Evolutionary conservation across 1,284 basidiomycete genomes (phyloP).

Genomic region (Austroboletus rostrupii): DNA sequence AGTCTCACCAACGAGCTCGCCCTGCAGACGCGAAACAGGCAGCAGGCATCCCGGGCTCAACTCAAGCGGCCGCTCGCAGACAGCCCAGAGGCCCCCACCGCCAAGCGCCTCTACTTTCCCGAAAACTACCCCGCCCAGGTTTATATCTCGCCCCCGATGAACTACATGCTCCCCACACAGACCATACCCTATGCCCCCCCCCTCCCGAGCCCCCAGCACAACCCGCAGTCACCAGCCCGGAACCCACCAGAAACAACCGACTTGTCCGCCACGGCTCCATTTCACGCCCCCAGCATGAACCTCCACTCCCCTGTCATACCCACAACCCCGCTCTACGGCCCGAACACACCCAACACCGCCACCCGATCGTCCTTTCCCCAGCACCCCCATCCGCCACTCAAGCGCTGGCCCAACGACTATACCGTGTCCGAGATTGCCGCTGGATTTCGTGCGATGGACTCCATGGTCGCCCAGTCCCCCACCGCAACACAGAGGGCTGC

Average conservation of each 20-base stretch:
- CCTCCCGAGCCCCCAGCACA: conserved; percentile 19
- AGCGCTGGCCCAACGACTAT: conserved; percentile 70
- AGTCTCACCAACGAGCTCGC: conserved; percentile 52
- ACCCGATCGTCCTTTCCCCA: conserved; percentile 38
- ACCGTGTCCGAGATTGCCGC: conserved; percentile 56
- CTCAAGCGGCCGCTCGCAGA: conserved; percentile 23
- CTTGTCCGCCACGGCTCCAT: conserved; percentile 17
- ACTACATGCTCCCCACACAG: conserved; percentile 27
- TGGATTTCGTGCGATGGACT: conserved; percentile 56
- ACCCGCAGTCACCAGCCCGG: conserved; percentile 12
- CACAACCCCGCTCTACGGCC: conserved; percentile 20
- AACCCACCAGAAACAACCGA: conserved; percentile 17
- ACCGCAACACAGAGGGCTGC: conserved; percentile 52
- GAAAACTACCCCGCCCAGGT: conserved; percentile 28
- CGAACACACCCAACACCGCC: conserved; percentile 17
- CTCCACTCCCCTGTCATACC: conserved; percentile 22
- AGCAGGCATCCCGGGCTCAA: conserved; percentile 6
- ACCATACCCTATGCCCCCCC: conserved; percentile 26
- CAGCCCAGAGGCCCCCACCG: conserved; percentile 23
- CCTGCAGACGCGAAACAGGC: conserved; percentile 35
- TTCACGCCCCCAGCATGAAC: conserved; percentile 12
- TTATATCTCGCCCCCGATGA: conserved; percentile 31
- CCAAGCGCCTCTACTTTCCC: conserved; percentile 28
- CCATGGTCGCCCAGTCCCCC: conserved; percentile 40
- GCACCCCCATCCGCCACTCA: conserved; percentile 53